phyloP scores from a whole-genome alignment of 495 filamentous ascomycete species.

The Aspergillus incahuasiensis region DNA sequence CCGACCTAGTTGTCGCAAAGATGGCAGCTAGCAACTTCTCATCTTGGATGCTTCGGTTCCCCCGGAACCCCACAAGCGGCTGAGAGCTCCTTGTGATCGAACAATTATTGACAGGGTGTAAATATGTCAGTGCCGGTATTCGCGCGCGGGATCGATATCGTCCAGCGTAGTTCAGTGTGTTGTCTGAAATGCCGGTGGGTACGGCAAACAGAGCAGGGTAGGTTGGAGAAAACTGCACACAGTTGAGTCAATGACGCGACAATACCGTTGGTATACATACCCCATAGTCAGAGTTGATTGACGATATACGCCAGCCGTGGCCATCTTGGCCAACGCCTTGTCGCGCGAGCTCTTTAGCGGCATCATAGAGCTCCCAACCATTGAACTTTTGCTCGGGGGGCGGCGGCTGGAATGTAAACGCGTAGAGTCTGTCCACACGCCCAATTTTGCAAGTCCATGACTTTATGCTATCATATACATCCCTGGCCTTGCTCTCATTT shows the following conservation, averaged over 20 bases:
- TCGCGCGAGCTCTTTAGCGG: constrained; percentile 71
- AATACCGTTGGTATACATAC: constrained; percentile 31
- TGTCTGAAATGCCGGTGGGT: constrained; percentile 87
- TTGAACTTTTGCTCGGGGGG: constrained; percentile 69
- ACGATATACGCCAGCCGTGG: constrained; percentile 83
- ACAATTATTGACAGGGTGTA: constrained; percentile 95
- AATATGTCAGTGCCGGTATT: constrained; percentile 85
- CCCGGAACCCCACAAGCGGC: constrained; percentile 79
- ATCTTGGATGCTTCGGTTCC: constrained; percentile 91
- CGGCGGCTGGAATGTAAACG: constrained; percentile 77
- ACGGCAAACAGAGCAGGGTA: constrained; percentile 85
- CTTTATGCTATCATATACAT: constrained; percentile 87
- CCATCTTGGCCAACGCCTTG: constrained; percentile 76
- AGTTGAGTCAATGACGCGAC: constrained; percentile 22
- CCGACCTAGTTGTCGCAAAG: constrained; percentile 68
- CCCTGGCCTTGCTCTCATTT: constrained; percentile 67
- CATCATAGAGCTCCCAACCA: constrained; percentile 87
- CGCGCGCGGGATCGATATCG: constrained; percentile 80
- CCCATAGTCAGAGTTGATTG: constrained; percentile 80
- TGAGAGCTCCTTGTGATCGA: constrained; percentile 95
- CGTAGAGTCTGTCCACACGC: constrained; percentile 84
- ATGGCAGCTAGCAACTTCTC: constrained; percentile 90
- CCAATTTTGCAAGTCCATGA: constrained; percentile 76
- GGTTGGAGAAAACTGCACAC: constrained; percentile 77
- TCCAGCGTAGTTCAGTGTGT: constrained; percentile 90